Evolutionary conservation across 106 monocot genomes (phyloP), one percentile per base, ranked within the genome.

Genomic region (Hemerocallis citrina): DNA sequence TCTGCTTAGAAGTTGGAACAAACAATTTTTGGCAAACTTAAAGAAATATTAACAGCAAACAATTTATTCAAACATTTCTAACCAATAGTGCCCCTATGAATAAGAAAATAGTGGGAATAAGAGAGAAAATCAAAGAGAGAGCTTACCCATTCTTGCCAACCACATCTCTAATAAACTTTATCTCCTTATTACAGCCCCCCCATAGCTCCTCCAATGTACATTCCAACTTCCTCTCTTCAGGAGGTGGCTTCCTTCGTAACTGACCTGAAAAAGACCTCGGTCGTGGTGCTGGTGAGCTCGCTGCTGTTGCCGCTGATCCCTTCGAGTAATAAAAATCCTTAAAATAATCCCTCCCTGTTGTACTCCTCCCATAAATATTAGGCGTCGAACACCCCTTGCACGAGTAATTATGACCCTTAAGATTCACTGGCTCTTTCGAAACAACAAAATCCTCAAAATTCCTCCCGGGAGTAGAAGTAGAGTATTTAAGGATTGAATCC

Each of bases 121-220:
- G 4, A 0, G 20, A 48, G 14, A 33, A 35, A 4, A 60, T 35
- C 11, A 46, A 46, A 1, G 21, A 12, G 38, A 36, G 29, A 20
- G 47, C 34, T 25, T 60, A 82, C 87, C 87, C 87, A 25, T 73
- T 67, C 56, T 71, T 71, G 21, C 58, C 60, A 66, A 82, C 61
- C 24, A 72, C 79, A 33, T 79, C 75, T 28, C 87, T 54, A 10
- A 34, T 63, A 44, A 76, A 73, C 61, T 61, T 77, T 43, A 82
- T 57, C 58, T 79, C 79, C 60, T 82, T 87, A 42, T 63, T 69
- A 59, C 82, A 79, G 0, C 87, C 87, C 0, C 28, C 60, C 62
- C 41, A 82, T 51, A 87, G 79, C 72, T 87, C 87, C 76, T 87
- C 87, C 20, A 87, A 79, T 24, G 87, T 76, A 65, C 87, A 87